Conservation (phyloP, 306 rosid species). For the Ormosia semicastrata region DNA sequence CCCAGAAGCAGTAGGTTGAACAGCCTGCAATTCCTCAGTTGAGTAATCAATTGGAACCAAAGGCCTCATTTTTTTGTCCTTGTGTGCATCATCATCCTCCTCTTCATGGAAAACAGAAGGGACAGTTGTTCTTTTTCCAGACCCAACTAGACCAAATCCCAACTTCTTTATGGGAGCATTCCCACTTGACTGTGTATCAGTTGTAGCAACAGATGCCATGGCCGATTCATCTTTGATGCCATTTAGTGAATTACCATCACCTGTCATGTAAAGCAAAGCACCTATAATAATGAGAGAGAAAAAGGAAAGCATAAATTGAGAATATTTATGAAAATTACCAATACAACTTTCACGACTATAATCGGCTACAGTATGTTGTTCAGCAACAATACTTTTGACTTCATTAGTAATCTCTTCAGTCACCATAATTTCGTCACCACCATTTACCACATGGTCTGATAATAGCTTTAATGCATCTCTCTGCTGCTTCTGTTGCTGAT, state of each 20-base stretch:
- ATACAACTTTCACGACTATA: conserved; percentile 48
- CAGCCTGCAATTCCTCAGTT: conserved; percentile 93
- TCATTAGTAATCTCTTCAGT: conserved; percentile 50
- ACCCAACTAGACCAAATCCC: conserved; percentile 94
- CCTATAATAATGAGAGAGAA: not conserved
- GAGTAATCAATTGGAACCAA: conserved; percentile 98
- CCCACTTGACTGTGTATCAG: conserved; percentile 63
- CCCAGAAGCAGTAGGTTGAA: conserved; percentile 65
- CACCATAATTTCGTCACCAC: conserved; percentile 35
- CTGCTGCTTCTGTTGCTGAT: conserved; percentile 57
- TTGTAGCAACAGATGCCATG: conserved; percentile 43
- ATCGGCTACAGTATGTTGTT: conserved; percentile 43
- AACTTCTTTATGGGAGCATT: conserved; percentile 75
- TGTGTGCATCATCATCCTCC: conserved; percentile 91
- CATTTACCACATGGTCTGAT: conserved; percentile 43
- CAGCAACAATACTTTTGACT: conserved; percentile 39
- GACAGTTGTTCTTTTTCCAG: conserved; percentile 92
- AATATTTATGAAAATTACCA: conserved; percentile 42
- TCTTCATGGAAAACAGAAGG: conserved; percentile 93
- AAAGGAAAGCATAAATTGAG: not conserved
- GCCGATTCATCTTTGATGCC: conserved; percentile 56
- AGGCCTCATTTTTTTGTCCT: conserved; percentile 97
- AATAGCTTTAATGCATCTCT: conserved; percentile 59
- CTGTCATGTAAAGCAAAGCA: conserved; percentile 40
- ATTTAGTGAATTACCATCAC: conserved; percentile 54